Conservation (phyloP, 768 basidiomycete species). For the Serendipita sp. region DNA sequence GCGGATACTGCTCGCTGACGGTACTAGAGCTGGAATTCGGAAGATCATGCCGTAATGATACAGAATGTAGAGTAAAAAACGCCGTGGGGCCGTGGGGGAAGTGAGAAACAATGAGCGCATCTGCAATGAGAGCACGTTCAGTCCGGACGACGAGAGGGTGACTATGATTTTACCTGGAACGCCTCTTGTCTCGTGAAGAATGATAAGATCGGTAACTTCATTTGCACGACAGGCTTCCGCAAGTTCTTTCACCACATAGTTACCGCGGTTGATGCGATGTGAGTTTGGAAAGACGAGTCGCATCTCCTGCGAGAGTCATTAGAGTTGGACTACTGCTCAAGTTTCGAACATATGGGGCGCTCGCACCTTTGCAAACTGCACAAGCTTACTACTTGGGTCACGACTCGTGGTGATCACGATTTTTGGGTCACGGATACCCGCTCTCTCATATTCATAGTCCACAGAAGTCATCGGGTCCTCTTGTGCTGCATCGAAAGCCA, state of each 20-base stretch:
- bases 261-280: slow-evolving; percentile 90
- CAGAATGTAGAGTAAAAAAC: slow-evolving; percentile 84
- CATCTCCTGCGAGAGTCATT: slow-evolving; percentile 55
- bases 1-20: slow-evolving; percentile 96
- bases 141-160: background rate
- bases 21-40: slow-evolving; percentile 73
- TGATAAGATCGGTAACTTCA: slow-evolving; percentile 82
- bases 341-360: background rate
- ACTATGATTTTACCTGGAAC: slow-evolving; percentile 44
- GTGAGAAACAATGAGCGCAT: slow-evolving; percentile 89
- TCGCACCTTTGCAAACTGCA: slow-evolving; percentile 84
- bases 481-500: slow-evolving; percentile 84
- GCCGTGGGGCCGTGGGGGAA: slow-evolving; percentile 92
- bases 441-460: slow-evolving; percentile 91
- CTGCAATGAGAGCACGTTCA: slow-evolving; percentile 23
- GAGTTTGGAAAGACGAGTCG: slow-evolving; percentile 95
- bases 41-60: slow-evolving; percentile 84
- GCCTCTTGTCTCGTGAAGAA: slow-evolving; percentile 94
- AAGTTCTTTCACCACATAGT: slow-evolving; percentile 89
- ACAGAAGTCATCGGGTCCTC: slow-evolving; percentile 75
- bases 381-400: slow-evolving; percentile 84
- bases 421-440: slow-evolving; percentile 88
- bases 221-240: slow-evolving; percentile 92
- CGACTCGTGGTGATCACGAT: slow-evolving; percentile 94
- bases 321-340: background rate